Evolutionary conservation across 2,329 filamentous ascomycete genomes (phyloP).

Genomic region (Sclerotinia glacialis): DNA sequence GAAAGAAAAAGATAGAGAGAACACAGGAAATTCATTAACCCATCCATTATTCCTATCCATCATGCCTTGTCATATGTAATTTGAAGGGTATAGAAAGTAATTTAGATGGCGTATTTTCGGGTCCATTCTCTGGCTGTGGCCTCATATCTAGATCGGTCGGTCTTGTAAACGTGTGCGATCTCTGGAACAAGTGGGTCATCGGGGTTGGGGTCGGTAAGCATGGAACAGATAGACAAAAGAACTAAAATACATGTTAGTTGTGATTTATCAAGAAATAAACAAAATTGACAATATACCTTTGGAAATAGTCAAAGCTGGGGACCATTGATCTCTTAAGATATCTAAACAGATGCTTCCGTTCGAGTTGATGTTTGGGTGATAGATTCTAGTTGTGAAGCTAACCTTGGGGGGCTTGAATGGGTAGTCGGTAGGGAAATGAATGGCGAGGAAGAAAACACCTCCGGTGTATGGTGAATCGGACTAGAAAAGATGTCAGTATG

Average conservation of each 20-base stretch:
- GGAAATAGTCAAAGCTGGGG: constrained; percentile 94
- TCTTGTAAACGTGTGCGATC: constrained; percentile 99
- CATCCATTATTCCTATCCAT: constrained; percentile 19
- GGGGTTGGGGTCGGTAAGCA: constrained; percentile 99
- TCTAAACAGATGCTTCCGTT: constrained; percentile 99
- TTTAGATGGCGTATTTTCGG: constrained; percentile 93
- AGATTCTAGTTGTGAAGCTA: constrained; percentile 99
- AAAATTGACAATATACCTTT: constrained; percentile 65
- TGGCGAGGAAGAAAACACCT: constrained; percentile 97
- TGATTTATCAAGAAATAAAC: neutral
- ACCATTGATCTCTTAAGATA: constrained; percentile 98
- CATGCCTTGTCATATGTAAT: constrained; percentile 19
- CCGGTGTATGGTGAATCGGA: constrained; percentile 82
- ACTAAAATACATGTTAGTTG: constrained; percentile 52
- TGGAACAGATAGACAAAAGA: constrained; percentile 97
- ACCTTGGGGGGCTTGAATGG: constrained; percentile 99
- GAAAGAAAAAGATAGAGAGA: constrained; percentile 24
- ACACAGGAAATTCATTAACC: constrained; percentile 28
- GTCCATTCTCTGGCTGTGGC: constrained; percentile 97
- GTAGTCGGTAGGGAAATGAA: constrained; percentile 99
- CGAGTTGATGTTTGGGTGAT: constrained; percentile 99
- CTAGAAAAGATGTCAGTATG: constrained; percentile 15
- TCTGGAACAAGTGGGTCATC: constrained; percentile 98
- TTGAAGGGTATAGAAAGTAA: constrained; percentile 10
- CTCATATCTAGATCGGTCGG: constrained; percentile 92